These are phyloP conservation scores for Cystoisospora suis DNA, from an alignment of 169 alveolate genomes.

Conservation along the genomic window DNA sequence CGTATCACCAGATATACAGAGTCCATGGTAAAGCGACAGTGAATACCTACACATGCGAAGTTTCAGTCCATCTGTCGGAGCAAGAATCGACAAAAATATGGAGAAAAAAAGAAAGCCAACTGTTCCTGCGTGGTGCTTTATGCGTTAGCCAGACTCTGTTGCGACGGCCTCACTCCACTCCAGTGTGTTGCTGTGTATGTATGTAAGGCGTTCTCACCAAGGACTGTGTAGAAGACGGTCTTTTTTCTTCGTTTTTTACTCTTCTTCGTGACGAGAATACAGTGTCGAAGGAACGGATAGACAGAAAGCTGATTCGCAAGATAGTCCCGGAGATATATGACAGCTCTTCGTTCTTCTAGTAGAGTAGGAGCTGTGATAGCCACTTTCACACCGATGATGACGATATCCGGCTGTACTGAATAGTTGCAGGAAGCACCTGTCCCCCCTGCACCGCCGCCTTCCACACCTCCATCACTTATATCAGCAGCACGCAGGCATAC, in stretches of 20 bases:
- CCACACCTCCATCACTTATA: slow-evolving; percentile 11
- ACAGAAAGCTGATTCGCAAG: not conserved
- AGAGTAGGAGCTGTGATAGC: slow-evolving; percentile 10
- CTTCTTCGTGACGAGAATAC: not conserved
- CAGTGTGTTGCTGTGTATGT: too few species aligned
- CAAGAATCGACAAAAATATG: too few species aligned
- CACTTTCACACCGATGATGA: not conserved
- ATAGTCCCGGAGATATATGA: slow-evolving; percentile 8
- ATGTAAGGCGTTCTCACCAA: not conserved
- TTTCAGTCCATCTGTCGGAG: too few species aligned
- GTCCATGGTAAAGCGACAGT: too few species aligned
- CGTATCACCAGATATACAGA: too few species aligned
- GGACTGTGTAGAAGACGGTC: not conserved
- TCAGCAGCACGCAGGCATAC: slow-evolving; percentile 20
- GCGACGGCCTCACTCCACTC: too few species aligned
- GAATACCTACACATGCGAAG: too few species aligned
- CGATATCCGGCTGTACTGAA: not conserved
- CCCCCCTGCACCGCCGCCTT: not conserved
- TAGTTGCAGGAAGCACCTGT: not conserved
- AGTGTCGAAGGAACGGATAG: slow-evolving; percentile 35
- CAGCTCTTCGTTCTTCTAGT: not conserved
- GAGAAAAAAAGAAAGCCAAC: too few species aligned
- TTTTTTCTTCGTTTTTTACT: not conserved
- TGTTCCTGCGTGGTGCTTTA: too few species aligned
- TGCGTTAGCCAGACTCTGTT: too few species aligned